phyloP scores from a whole-genome alignment of 1,284 basidiomycete species.

The Irpex rosettiformis region DNA sequence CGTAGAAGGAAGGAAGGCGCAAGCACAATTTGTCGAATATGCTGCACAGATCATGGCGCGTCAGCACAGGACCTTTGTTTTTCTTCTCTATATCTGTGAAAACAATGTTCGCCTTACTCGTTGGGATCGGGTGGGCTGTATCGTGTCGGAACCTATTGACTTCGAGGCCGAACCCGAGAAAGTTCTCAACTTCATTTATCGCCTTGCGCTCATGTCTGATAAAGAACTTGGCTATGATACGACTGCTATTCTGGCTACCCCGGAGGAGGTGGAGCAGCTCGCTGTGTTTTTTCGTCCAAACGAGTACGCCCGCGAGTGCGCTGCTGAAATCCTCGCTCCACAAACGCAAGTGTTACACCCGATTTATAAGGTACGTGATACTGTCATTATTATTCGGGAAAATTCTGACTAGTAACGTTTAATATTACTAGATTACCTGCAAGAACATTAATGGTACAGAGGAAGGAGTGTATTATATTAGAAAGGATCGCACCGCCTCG shows the following conservation, averaged over 20 bases:
- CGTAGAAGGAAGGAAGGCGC: background rate
- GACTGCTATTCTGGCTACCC: background rate
- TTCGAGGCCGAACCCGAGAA: constrained; percentile 1
- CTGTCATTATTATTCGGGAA: background rate
- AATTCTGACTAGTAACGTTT: background rate
- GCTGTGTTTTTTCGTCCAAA: no score
- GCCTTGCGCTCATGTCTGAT: constrained; percentile 13
- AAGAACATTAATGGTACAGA: background rate
- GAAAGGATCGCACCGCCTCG: background rate
- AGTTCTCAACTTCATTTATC: constrained; percentile 21
- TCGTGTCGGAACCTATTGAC: constrained; percentile 18
- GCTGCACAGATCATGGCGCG: constrained; percentile 9
- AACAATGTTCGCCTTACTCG: constrained; percentile 10
- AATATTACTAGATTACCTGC: background rate
- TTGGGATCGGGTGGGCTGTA: constrained; percentile 19
- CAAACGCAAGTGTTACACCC: background rate
- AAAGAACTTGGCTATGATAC: constrained; percentile 20
- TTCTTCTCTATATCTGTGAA: constrained; percentile 16
- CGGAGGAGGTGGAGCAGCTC: background rate
- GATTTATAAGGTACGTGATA: constrained; percentile 1
- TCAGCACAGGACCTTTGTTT: constrained; percentile 19
- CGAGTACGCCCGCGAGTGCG: background rate
- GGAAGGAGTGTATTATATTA: background rate
- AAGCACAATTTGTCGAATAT: constrained; percentile 14
- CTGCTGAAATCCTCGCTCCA: background rate